A percentile compares a stretch with the other conserved stretches of the same genome.
phyloP scores from a whole-genome alignment of 768 basidiomycete species.

The Glaciozyma martinii region DNA sequence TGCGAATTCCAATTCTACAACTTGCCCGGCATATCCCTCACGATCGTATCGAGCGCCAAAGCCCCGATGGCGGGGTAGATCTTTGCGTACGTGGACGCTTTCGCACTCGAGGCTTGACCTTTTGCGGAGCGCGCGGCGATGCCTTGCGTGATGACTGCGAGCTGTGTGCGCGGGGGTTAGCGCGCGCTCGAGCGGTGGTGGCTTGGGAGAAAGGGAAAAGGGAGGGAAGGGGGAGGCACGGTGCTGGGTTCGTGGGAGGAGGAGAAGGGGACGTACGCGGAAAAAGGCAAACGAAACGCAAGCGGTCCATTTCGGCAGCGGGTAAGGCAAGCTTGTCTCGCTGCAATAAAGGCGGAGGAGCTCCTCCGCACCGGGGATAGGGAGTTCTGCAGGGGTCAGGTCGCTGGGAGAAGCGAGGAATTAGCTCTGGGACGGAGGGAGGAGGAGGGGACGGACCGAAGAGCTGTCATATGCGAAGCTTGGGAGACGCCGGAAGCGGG shows the following conservation, averaged over 20 bases:
- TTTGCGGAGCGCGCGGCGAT: slow-evolving; percentile 32
- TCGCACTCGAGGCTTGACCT: slow-evolving; percentile 32
- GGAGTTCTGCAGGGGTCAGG: slow-evolving; percentile 5
- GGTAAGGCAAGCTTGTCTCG: slow-evolving; percentile 11
- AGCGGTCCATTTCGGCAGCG: slow-evolving; percentile 23
- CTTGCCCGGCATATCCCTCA: slow-evolving; percentile 9
- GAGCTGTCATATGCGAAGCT: slow-evolving; percentile 5
- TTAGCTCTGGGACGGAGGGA: not conserved
- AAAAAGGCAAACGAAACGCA: slow-evolving; percentile 31
- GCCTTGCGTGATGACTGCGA: slow-evolving; percentile 36
- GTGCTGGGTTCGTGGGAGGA: too few relatives aligned
- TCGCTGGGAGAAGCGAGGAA: not conserved
- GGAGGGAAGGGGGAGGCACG: not conserved
- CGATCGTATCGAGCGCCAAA: slow-evolving; percentile 24
- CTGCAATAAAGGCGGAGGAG: slow-evolving; percentile 29
- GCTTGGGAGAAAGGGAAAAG: not conserved
- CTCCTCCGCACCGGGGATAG: slow-evolving; percentile 25
- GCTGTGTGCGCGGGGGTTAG: slow-evolving; percentile 9
- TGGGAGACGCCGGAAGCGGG: not conserved
- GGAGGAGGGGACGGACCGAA: slow-evolving; percentile 14
- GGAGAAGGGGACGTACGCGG: slow-evolving; percentile 17
- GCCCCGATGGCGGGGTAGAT: slow-evolving; percentile 24
- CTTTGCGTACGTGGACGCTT: slow-evolving; percentile 23
- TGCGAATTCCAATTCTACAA: slow-evolving; percentile 3
- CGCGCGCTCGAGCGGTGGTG: not conserved